Percentiles rank a stretch among this genome's conserved stretches.
Evolutionary conservation across 2,329 filamentous ascomycete species (phyloP).

Genomic region (Monilinia fructigena): DNA sequence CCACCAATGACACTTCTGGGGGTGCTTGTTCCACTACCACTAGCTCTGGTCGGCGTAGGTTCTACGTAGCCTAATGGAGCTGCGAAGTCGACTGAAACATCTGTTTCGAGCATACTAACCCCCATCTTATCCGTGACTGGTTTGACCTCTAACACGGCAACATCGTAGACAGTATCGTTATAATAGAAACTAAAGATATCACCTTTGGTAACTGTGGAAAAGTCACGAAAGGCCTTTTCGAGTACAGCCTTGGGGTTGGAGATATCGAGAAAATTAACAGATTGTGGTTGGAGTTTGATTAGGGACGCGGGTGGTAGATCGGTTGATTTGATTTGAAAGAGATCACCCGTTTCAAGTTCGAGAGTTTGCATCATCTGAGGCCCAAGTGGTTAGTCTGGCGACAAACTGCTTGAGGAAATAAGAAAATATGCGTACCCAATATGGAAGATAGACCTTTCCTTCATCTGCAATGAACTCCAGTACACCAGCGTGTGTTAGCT

Average conservation of each 20-base stretch:
- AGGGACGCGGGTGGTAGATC: constrained; percentile 85
- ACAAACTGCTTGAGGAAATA: neutral
- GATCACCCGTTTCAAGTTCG: constrained; percentile 83
- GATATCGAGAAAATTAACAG: constrained; percentile 90
- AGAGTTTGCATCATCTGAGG: constrained; percentile 89
- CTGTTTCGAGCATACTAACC: constrained; percentile 93
- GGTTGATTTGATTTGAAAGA: constrained; percentile 92
- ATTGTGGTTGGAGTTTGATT: constrained; percentile 96
- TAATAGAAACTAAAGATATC: constrained; percentile 96
- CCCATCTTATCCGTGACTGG: constrained; percentile 78
- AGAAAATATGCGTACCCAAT: constrained; percentile 65
- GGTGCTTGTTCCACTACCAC: constrained; percentile 76
- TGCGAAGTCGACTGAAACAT: constrained; percentile 94
- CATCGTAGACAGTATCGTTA: constrained; percentile 90
- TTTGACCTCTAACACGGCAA: constrained; percentile 91
- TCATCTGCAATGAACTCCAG: constrained; percentile 97
- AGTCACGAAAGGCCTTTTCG: constrained; percentile 94
- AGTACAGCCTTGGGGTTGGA: constrained; percentile 96
- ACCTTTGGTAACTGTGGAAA: constrained; percentile 87
- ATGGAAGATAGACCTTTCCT: constrained; percentile 90
- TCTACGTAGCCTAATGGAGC: constrained; percentile 93
- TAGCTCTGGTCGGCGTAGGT: constrained; percentile 56
- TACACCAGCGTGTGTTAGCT: constrained; percentile 88
- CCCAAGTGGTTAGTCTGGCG: constrained; percentile 4
- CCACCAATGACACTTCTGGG: constrained; percentile 66